phyloP scores from a whole-genome alignment of 2,329 filamentous ascomycete species.

The Alternaria consortialis region DNA sequence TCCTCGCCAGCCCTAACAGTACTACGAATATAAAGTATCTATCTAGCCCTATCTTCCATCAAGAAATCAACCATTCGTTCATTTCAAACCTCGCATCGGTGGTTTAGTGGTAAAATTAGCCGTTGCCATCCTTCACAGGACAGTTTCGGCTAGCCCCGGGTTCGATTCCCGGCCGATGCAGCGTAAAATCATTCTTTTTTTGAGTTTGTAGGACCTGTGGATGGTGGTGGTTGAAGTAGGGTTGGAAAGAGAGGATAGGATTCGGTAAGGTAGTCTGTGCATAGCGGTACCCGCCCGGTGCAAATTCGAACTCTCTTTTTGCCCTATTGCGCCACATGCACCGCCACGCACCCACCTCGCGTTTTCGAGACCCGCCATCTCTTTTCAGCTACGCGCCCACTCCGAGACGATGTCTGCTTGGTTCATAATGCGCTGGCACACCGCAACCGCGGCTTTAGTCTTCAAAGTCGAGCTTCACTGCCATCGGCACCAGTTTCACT shows the following conservation, averaged over 20 bases:
- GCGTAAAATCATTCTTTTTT: constrained; percentile 1
- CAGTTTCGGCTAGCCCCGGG: constrained; percentile 36
- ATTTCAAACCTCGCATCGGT: constrained; percentile 25
- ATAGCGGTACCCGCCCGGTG: rapidly evolving
- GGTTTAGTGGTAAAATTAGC: constrained; percentile 43
- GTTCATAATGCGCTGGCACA: constrained; percentile 21
- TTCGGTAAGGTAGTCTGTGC: background rate
- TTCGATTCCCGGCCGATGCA: constrained; percentile 39
- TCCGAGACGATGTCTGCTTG: constrained; percentile 17
- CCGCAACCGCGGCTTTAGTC: background rate
- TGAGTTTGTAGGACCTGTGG: background rate
- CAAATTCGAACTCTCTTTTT: background rate
- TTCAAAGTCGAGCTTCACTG: background rate
- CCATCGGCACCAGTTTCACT: background rate
- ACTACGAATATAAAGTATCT: background rate
- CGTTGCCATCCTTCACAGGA: constrained; percentile 26
- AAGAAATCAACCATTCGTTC: background rate
- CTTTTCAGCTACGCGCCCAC: constrained; percentile 26
- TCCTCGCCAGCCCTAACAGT: no score
- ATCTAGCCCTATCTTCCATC: rapidly evolving
- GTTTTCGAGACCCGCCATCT: constrained; percentile 31
- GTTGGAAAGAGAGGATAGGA: no score
- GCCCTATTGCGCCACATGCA: constrained; percentile 14
- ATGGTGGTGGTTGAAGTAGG: background rate
- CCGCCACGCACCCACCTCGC: constrained; percentile 29